Percentiles rank a stretch among this genome's conserved stretches.
Conservation (phyloP, 768 basidiomycete genomes). For the Pulveroboletus sp. region DNA sequence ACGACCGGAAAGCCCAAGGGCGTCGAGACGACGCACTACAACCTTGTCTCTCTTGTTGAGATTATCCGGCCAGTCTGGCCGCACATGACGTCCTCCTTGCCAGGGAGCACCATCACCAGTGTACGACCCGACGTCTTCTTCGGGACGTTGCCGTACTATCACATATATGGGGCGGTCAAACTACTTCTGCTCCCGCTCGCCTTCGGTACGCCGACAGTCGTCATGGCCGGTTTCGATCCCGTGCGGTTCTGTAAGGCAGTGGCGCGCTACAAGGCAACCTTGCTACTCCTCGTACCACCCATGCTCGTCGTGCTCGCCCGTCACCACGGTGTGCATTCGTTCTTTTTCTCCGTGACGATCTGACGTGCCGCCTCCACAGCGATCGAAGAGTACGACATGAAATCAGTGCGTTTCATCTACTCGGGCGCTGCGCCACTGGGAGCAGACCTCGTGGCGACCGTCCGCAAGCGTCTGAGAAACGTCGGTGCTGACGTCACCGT, state of each 20-base stretch:
- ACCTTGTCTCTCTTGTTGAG: constrained; percentile 56
- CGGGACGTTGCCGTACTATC: constrained; percentile 60
- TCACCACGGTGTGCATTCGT: constrained; percentile 52
- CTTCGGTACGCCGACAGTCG: constrained; percentile 46
- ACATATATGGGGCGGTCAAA: constrained; percentile 56
- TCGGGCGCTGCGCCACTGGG: constrained; percentile 84
- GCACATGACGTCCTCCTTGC: constrained; percentile 11
- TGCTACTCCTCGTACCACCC: constrained; percentile 69
- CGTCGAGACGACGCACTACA: constrained; percentile 64
- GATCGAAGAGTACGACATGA: constrained; percentile 64
- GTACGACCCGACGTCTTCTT: constrained; percentile 45
- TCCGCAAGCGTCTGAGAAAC: constrained; percentile 37
- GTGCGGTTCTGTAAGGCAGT: constrained; percentile 60
- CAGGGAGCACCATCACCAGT: background rate
- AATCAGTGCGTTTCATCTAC: constrained; percentile 51
- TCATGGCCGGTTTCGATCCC: constrained; percentile 72
- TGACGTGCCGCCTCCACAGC: constrained; percentile 34
- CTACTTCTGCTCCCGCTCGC: constrained; percentile 57
- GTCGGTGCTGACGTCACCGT: constrained; percentile 41
- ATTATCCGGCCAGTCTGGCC: constrained; percentile 48
- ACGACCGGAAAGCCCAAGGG: constrained; percentile 81
- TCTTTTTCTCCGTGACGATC: background rate
- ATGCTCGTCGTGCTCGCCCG: constrained; percentile 74
- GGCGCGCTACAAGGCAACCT: constrained; percentile 58
- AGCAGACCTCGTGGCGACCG: constrained; percentile 51